phyloP scores from a whole-genome alignment of 371 early-diverging fungal genomes.

The Smittium mucronatum region DNA sequence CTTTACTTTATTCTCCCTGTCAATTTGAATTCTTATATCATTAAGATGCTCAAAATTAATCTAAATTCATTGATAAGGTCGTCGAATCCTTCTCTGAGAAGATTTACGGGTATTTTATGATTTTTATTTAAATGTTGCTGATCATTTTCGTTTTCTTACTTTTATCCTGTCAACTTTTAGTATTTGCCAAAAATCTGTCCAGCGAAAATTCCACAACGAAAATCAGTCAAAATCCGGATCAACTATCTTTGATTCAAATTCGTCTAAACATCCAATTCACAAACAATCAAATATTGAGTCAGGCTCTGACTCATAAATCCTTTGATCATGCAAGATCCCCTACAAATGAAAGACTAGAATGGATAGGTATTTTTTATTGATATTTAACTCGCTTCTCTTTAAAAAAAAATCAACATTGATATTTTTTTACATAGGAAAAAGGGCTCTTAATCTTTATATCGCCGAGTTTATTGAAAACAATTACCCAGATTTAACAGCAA shows the following conservation, averaged over 20 bases:
- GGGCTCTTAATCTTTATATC: constrained; percentile 48
- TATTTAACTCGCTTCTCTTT: neutral
- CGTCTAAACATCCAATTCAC: neutral
- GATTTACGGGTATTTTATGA: no score
- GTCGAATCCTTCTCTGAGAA: no score
- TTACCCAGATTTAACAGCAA: constrained; percentile 66
- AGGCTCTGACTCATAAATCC: constrained; percentile 60
- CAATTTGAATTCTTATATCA: no score
- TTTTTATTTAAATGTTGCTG: no score
- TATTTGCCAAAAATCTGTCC: no score
- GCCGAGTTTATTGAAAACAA: constrained; percentile 62
- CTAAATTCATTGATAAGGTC: no score
- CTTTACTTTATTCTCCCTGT: no score
- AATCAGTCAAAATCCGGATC: no score
- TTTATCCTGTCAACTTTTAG: no score
- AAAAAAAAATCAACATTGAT: neutral
- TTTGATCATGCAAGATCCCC: constrained; percentile 44
- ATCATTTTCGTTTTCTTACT: no score
- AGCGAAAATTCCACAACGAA: no score
- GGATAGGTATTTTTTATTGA: constrained; percentile 33
- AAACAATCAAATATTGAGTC: constrained; percentile 25
- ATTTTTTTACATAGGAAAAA: constrained; percentile 22
- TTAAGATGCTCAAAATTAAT: no score
- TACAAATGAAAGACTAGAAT: constrained; percentile 52
- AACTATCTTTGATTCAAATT: neutral